Evolutionary conservation across 176 grass and related monocot species (phyloP).

Genomic region (Microstegium vimineum): DNA sequence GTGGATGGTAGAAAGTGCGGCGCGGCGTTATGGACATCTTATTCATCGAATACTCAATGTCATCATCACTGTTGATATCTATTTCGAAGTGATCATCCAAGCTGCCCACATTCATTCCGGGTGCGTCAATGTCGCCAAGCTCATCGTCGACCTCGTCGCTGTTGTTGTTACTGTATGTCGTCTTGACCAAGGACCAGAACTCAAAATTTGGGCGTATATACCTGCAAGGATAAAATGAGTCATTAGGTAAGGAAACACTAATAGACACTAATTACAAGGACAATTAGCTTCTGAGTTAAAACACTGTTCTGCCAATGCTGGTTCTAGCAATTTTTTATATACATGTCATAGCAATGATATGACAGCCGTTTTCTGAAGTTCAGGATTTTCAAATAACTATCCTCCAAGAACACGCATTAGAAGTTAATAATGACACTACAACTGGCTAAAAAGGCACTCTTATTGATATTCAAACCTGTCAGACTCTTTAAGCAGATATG

Average conservation of each 20-base stretch:
- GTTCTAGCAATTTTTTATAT: neutral
- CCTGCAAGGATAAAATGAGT: slow-evolving; percentile 35
- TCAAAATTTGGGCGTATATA: slow-evolving; percentile 82
- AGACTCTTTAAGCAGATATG: slow-evolving; percentile 85
- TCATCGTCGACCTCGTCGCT: slow-evolving; percentile 36
- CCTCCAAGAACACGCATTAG: neutral
- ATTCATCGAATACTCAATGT: slow-evolving; percentile 50
- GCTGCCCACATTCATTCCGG: slow-evolving; percentile 42
- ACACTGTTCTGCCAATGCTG: neutral
- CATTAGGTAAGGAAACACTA: slow-evolving; percentile 24
- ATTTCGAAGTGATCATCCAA: slow-evolving; percentile 54
- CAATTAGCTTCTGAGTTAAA: neutral
- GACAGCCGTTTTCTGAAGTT: neutral
- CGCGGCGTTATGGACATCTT: slow-evolving; percentile 91
- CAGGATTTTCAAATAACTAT: neutral
- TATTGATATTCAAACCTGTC: slow-evolving; percentile 59
- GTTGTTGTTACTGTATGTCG: slow-evolving; percentile 49
- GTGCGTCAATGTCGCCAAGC: slow-evolving; percentile 54
- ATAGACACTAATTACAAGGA: slow-evolving; percentile 10
- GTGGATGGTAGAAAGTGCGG: slow-evolving; percentile 33
- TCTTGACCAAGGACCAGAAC: slow-evolving; percentile 80
- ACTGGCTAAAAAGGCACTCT: neutral
- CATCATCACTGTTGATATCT: slow-evolving; percentile 46
- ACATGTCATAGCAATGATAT: neutral
- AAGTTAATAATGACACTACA: neutral